Conservation (phyloP, 1,284 basidiomycete genomes). For the Cryptococcus depauperatus region DNA sequence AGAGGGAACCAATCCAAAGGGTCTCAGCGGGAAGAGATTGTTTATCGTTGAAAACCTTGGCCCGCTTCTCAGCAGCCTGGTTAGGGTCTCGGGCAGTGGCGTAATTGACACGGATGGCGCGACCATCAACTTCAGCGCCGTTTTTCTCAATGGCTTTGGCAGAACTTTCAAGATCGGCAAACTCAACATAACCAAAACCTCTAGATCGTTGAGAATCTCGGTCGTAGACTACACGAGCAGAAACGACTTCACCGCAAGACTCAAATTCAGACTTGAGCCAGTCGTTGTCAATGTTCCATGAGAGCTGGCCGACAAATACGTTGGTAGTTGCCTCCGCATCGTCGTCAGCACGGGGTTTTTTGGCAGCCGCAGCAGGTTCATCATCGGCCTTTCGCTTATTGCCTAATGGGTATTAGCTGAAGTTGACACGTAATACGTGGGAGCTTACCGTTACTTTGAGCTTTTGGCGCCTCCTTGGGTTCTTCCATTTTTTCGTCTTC, state of each 20-base stretch:
- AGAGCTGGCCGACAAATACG: conserved; percentile 87
- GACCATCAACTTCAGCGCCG: conserved; percentile 82
- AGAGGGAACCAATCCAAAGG: conserved; percentile 86
- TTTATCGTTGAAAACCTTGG: conserved; percentile 67
- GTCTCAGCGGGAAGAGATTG: conserved; percentile 63
- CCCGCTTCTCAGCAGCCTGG: conserved; percentile 62
- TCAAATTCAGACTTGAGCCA: conserved; percentile 89
- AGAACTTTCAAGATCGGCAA: conserved; percentile 56
- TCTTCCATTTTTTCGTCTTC: conserved; percentile 51
- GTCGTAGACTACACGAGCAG: conserved; percentile 84
- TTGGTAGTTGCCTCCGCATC: conserved; percentile 57
- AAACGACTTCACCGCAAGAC: conserved; percentile 76
- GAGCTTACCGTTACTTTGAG: conserved; percentile 48
- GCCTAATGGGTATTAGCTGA: conserved; percentile 40
- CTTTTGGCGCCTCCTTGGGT: conserved; percentile 33
- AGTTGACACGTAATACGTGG: neutral
- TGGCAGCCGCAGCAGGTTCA: conserved; percentile 55
- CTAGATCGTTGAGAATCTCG: conserved; percentile 77
- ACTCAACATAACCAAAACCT: conserved; percentile 94
- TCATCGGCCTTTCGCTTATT: conserved; percentile 79
- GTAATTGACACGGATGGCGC: conserved; percentile 78
- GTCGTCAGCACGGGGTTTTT: conserved; percentile 55
- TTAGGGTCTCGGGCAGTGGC: conserved; percentile 50
- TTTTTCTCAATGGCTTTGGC: conserved; percentile 70
- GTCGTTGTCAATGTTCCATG: conserved; percentile 97